Base-by-base conservation (phyloP, 371 early-diverging fungal species). In the Mortierella sp. region DNA sequence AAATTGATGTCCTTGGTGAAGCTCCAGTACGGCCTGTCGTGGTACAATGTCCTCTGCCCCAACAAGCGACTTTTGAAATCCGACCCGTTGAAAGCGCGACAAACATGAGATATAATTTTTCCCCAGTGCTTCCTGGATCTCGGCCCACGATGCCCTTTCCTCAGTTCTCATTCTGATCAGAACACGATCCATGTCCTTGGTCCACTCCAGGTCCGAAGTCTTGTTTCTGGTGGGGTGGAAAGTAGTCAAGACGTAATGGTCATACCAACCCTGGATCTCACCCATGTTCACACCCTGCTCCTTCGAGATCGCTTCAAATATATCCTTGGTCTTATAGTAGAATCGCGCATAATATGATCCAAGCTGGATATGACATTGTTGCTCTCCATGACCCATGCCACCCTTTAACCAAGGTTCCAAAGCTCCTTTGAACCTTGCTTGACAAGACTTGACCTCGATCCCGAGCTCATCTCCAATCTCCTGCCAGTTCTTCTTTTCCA, bases 321-420 rank as follows among this genome's bases (percentile, higher is more conserved):
- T 17, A 3, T 26, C 55, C 6, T 54, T 37, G 9, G 41, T 19
- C 28, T 42, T 37, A n/a, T 11, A 15, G 3, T 14, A 23, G 8
- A 26, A 14, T 34, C 37, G 11, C 37, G 37, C 37, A 2, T 4
- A 6, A 15, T 42, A 14, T 1, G 3, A 15, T 8, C 39, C 39
- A 9, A 41, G 24, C 19, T 7, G 17, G 21, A 8, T 44, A 3
- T 44, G 12, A 3, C 3, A n/a, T 19, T 9, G 5, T 41, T 5
- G 55, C 12, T 28, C 11, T 26, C 26, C 28, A 54, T 54, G 55
- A 4, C 55, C 55, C 42, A 54, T 27, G 6, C 55, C 55, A n/a
- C n/a, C 42, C 55, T 27, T 54, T 27, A 54, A 19, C 55, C 55
- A 54, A 1, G 55, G 55, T 26, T 54, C 55, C 43, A 54, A 26